phyloP scores from a whole-genome alignment of 805 yeast species.

The Pichia manshurica region DNA sequence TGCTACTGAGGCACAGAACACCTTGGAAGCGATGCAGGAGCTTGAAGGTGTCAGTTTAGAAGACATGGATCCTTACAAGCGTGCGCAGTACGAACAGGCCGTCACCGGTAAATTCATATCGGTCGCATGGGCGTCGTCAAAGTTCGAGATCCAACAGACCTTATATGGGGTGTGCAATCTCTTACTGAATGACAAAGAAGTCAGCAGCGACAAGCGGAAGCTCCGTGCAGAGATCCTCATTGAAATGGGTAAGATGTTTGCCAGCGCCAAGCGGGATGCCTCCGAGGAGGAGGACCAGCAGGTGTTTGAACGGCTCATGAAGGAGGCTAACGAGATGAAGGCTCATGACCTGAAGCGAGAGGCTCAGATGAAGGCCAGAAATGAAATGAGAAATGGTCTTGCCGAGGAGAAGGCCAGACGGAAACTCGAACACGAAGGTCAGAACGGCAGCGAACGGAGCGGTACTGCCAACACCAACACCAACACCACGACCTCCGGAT shows the following conservation, averaged over 20 bases:
- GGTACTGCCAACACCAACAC: neutral
- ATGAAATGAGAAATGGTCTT: slow-evolving; percentile 18
- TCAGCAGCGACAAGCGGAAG: slow-evolving; percentile 39
- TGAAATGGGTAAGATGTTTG: slow-evolving; percentile 59
- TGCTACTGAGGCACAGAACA: slow-evolving; percentile 73
- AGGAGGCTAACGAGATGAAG: slow-evolving; percentile 28
- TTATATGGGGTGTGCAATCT: slow-evolving; percentile 65
- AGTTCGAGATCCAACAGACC: slow-evolving; percentile 70
- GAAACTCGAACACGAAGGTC: neutral
- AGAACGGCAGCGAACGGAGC: neutral
- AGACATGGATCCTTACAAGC: slow-evolving; percentile 38
- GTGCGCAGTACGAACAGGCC: slow-evolving; percentile 64
- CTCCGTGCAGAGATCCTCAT: slow-evolving; percentile 61
- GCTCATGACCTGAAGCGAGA: slow-evolving; percentile 27
- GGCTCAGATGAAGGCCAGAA: slow-evolving; percentile 12
- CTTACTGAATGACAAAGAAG: slow-evolving; percentile 53
- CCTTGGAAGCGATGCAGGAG: slow-evolving; percentile 67
- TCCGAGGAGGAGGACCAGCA: slow-evolving; percentile 69
- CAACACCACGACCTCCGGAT: neutral
- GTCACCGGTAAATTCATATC: slow-evolving; percentile 74
- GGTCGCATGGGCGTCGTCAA: slow-evolving; percentile 83
- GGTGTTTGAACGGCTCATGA: slow-evolving; percentile 57
- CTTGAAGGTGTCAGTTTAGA: slow-evolving; percentile 44
- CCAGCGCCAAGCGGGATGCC: slow-evolving; percentile 50
- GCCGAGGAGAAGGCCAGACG: neutral